These are phyloP conservation scores for Aspergillus luchuensis DNA, from an alignment of 2,329 filamentous ascomycete species.

Conservation along the genomic window DNA sequence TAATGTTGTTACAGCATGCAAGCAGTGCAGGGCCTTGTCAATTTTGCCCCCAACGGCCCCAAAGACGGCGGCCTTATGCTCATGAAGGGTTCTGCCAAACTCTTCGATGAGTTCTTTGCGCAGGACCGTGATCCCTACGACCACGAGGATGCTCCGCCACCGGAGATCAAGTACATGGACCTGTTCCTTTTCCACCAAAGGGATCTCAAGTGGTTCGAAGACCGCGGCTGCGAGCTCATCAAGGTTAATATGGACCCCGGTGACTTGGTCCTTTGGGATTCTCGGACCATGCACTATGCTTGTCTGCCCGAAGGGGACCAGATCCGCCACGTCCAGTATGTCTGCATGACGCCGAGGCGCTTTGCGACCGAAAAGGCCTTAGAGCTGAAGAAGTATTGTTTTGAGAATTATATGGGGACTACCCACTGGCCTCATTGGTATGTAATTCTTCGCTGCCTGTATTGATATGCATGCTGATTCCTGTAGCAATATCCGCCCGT, in stretches of 20 bases:
- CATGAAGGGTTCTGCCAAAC: conserved; percentile 32
- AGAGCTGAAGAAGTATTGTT: conserved; percentile 45
- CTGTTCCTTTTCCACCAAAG: conserved; percentile 30
- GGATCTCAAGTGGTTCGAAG: conserved; percentile 37
- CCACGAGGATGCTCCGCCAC: background rate
- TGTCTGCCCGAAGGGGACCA: conserved; percentile 33
- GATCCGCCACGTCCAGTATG: conserved; percentile 41
- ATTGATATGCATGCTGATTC: no score
- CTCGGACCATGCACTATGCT: conserved; percentile 43
- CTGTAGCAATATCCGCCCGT: no score
- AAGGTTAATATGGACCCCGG: conserved; percentile 48
- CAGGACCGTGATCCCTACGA: background rate
- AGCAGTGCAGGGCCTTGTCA: conserved; percentile 51
- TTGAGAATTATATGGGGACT: conserved; percentile 29
- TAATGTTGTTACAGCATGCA: no score
- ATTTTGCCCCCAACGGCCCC: conserved; percentile 41
- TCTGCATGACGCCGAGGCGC: conserved; percentile 44
- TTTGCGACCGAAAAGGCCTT: conserved; percentile 45
- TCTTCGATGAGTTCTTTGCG: conserved; percentile 33
- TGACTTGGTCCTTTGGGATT: conserved; percentile 48
- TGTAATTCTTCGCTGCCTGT: background rate
- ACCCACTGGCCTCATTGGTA: conserved; percentile 16
- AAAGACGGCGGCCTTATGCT: conserved; percentile 44
- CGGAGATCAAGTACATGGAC: conserved; percentile 24
- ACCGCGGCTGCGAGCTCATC: conserved; percentile 29